These are phyloP conservation scores for Pseudonectria buxi DNA, from an alignment of 2,329 filamentous ascomycete genomes.

Conservation along the genomic window DNA sequence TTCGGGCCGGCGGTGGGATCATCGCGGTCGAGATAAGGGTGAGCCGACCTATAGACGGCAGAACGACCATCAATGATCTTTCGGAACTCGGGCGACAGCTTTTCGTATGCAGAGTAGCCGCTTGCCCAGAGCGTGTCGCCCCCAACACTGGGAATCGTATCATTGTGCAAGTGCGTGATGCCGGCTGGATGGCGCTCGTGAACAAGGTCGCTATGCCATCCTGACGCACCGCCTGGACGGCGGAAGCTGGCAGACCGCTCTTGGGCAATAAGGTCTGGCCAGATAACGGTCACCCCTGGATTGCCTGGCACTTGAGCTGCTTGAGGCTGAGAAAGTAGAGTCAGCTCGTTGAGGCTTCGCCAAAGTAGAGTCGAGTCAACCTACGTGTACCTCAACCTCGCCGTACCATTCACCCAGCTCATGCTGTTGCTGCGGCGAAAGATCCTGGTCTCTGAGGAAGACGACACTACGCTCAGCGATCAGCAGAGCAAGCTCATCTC, in stretches of 20 bases:
- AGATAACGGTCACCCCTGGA: slow-evolving; percentile 59
- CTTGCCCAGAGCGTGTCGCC: slow-evolving; percentile 69
- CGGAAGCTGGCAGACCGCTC: slow-evolving; percentile 57
- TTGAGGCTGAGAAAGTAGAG: slow-evolving; percentile 47
- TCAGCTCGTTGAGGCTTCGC: neutral
- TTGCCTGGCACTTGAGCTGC: slow-evolving; percentile 63
- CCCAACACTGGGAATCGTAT: slow-evolving; percentile 56
- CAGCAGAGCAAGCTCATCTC: slow-evolving; percentile 54
- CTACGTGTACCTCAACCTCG: slow-evolving; percentile 61
- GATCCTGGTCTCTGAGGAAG: slow-evolving; percentile 58
- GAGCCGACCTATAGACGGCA: slow-evolving; percentile 60
- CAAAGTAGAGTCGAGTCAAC: slow-evolving; percentile 14
- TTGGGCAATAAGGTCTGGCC: slow-evolving; percentile 60
- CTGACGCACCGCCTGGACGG: slow-evolving; percentile 58
- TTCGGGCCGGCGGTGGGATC: slow-evolving; percentile 55
- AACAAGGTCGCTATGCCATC: slow-evolving; percentile 66
- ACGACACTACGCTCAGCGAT: slow-evolving; percentile 60
- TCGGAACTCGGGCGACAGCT: slow-evolving; percentile 63
- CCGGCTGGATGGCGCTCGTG: slow-evolving; percentile 66
- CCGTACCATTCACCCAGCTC: slow-evolving; percentile 57
- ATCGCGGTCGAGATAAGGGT: slow-evolving; percentile 60
- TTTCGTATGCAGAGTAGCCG: slow-evolving; percentile 66
- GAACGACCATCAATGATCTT: slow-evolving; percentile 61
- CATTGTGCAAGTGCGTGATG: slow-evolving; percentile 64
- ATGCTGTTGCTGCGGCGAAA: slow-evolving; percentile 56